Evolutionary conservation across 192 early-diverging fungal species (phyloP).

Genomic region (Jimgerdemannia flammicorona): DNA sequence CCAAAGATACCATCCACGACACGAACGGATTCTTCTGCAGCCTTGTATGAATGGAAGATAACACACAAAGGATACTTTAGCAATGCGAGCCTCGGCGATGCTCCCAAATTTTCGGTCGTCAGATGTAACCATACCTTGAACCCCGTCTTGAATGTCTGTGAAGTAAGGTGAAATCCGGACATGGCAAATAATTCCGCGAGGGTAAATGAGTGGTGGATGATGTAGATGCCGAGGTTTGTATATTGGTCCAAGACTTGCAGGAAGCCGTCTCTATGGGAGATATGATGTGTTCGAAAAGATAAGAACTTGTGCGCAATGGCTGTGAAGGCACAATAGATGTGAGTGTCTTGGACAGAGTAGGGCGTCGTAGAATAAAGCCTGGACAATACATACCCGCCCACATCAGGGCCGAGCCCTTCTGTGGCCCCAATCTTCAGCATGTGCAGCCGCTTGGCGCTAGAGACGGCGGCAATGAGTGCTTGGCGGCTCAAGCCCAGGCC

Average conservation of each 20-base stretch:
- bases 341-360: constrained; percentile 8
- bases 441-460: constrained; percentile 57
- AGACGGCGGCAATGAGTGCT: constrained; percentile 53
- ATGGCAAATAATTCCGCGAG: constrained; percentile 72
- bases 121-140: constrained; percentile 37
- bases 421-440: constrained; percentile 20
- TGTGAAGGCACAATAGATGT: not conserved
- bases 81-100: no score
- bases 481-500: constrained; percentile 51
- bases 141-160: constrained; percentile 67
- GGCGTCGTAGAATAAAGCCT: constrained; percentile 1
- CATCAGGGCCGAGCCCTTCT: constrained; percentile 23
- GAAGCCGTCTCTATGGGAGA: constrained; percentile 40
- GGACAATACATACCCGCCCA: constrained; percentile 17
- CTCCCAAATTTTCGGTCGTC: no score
- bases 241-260: constrained; percentile 57
- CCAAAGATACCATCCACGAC: constrained; percentile 96
- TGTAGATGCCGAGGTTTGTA: constrained; percentile 55
- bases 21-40: constrained; percentile 84
- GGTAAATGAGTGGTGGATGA: constrained; percentile 68
- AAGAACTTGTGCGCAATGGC: not conserved
- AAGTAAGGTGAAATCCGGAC: constrained; percentile 76
- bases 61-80: no score
- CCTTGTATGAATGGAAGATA: constrained; percentile 16
- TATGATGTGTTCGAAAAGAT: constrained; percentile 1